Percentiles rank a stretch among this genome's conserved stretches.
These are phyloP conservation scores for Solanum chmielewskii DNA, from an alignment of 257 asterid species.

Conservation along the genomic window DNA sequence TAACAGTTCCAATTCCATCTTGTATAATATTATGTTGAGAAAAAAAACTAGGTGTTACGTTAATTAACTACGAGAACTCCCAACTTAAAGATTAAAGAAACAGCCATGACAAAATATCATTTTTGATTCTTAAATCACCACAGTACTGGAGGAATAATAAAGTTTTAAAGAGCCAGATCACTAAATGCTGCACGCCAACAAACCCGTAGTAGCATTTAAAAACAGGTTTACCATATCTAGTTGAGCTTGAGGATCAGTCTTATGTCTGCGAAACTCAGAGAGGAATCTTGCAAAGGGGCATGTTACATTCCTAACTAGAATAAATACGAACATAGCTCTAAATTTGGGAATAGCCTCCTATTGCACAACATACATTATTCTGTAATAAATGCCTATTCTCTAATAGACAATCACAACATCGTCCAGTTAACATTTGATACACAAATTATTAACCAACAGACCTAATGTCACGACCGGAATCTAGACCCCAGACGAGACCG, in stretches of 20 bases:
- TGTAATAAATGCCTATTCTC: not conserved
- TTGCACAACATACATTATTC: not conserved
- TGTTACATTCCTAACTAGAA: not conserved
- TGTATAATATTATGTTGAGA: not conserved
- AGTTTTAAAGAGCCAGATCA: not conserved
- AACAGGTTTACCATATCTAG: not conserved
- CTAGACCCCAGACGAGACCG: no score
- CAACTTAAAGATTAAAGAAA: not conserved
- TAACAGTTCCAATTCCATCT: not conserved
- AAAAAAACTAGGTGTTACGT: not conserved
- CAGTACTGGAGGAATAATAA: not conserved
- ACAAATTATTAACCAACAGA: not conserved
- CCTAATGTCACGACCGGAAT: no score
- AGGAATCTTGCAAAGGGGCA: not conserved
- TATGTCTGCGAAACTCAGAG: not conserved
- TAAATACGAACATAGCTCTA: not conserved
- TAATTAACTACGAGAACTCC: not conserved
- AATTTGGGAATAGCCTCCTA: not conserved
- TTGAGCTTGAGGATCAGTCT: not conserved
- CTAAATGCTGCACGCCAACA: not conserved
- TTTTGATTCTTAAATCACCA: not conserved
- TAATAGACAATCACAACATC: not conserved
- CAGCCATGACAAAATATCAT: not conserved
- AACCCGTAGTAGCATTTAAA: not conserved
- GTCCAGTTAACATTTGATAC: not conserved